Evolutionary conservation across 148 eudicot species (phyloP).

Genomic region (Cornus florida): DNA sequence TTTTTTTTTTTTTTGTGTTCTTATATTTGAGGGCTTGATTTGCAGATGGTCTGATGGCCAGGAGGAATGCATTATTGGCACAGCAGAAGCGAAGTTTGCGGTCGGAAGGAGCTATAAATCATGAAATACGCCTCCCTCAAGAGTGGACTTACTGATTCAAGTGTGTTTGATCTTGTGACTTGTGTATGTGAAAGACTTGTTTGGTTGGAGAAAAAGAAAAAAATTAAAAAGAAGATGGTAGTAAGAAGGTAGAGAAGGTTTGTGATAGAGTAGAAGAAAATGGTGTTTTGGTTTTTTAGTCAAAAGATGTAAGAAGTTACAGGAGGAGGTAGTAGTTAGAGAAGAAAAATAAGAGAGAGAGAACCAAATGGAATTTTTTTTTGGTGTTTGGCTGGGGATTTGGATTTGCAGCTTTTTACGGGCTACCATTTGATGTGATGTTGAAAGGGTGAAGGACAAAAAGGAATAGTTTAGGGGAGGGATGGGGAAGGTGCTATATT

Average conservation of each 20-base stretch:
- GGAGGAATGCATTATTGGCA: neutral
- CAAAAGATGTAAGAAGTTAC: neutral
- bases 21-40: neutral
- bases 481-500: neutral
- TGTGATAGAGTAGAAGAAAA: neutral
- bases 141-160: slow-evolving; percentile 44
- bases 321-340: neutral
- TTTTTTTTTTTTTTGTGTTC: neutral
- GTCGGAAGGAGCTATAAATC: slow-evolving; percentile 16
- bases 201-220: neutral
- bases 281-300: neutral
- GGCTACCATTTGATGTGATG: neutral
- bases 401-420: neutral
- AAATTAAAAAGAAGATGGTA: neutral
- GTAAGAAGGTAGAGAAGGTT: neutral
- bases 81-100: slow-evolving; percentile 28
- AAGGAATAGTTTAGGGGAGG: neutral
- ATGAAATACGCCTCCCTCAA: slow-evolving; percentile 34
- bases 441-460: neutral
- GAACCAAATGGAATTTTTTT: neutral
- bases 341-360: neutral
- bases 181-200: neutral
- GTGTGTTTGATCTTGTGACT: neutral
- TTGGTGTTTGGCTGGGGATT: neutral
- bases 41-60: neutral